Conservation (phyloP, 345 rosid genomes). For the Garcia nutans region DNA sequence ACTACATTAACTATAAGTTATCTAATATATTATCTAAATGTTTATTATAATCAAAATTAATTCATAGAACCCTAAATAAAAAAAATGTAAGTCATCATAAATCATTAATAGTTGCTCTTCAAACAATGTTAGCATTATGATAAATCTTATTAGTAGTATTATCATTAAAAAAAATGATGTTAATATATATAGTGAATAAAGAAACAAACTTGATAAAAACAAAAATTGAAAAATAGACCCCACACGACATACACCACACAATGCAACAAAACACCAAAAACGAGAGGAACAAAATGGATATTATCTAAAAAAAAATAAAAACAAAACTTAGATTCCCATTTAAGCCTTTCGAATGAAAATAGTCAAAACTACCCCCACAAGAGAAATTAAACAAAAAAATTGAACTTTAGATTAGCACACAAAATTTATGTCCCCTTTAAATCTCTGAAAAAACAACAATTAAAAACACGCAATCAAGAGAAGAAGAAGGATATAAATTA, state of each 20-base stretch:
- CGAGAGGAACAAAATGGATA: slow-evolving; percentile 7
- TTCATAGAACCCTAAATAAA: too few species aligned
- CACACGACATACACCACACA: not conserved
- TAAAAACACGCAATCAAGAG: not conserved
- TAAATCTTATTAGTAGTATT: too few species aligned
- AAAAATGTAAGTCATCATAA: too few species aligned
- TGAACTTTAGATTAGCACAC: not conserved
- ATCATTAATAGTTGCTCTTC: too few species aligned
- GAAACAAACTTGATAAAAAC: slow-evolving; percentile 7
- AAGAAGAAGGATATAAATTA: not conserved
- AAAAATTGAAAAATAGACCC: not conserved
- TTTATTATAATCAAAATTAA: too few species aligned
- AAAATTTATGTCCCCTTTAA: slow-evolving; percentile 4
- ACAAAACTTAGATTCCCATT: slow-evolving; percentile 22
- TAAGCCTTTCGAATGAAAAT: slow-evolving; percentile 2
- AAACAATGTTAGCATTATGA: too few species aligned
- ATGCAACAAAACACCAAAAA: slow-evolving; percentile 2
- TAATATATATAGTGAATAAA: too few species aligned
- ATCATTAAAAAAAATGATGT: too few species aligned
- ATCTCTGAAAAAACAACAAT: slow-evolving; percentile 4
- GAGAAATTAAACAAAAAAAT: too few species aligned
- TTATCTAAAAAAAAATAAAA: slow-evolving; percentile 14
- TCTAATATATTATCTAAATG: too few species aligned
- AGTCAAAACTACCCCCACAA: not conserved
- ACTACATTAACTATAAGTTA: too few species aligned